A percentile compares a stretch with the other conserved stretches of the same genome.
Conservation (phyloP, 768 basidiomycete genomes). For the Russula sp. region DNA sequence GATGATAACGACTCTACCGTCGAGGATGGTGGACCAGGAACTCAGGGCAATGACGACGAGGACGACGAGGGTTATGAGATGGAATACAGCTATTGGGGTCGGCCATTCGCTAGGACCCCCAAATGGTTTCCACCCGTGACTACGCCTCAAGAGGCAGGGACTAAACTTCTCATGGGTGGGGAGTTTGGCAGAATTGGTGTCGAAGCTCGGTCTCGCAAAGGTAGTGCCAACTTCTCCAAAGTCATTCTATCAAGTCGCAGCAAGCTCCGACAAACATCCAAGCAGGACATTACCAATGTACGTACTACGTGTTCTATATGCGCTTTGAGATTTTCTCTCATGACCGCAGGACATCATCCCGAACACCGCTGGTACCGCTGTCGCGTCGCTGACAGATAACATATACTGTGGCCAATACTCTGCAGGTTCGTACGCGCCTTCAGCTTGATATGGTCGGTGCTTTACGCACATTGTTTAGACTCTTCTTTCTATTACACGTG, state of each 20-base stretch:
- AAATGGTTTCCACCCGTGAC: conserved; percentile 44
- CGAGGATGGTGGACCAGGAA: conserved; percentile 12
- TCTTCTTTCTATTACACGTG: conserved; percentile 94
- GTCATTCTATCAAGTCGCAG: conserved; percentile 43
- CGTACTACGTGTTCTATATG: conserved; percentile 41
- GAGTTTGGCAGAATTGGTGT: conserved; percentile 70
- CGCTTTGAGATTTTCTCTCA: conserved; percentile 4
- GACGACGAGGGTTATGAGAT: conserved; percentile 29
- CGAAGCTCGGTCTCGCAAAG: conserved; percentile 46
- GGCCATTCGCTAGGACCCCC: conserved; percentile 31
- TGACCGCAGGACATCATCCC: conserved; percentile 63
- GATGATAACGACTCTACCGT: not conserved
- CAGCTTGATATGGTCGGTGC: conserved; percentile 9
- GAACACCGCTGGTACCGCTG: conserved; percentile 76
- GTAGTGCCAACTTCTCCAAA: conserved; percentile 49
- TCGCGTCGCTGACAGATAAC: conserved; percentile 67
- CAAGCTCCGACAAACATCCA: conserved; percentile 35
- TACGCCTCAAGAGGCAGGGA: conserved; percentile 61
- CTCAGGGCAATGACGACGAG: conserved; percentile 42
- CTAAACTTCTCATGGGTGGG: conserved; percentile 65
- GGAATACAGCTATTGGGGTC: conserved; percentile 29
- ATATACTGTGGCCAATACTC: conserved; percentile 87
- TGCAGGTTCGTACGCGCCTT: conserved; percentile 44
- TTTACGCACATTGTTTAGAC: conserved; percentile 45
- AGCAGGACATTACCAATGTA: conserved; percentile 58